These are phyloP conservation scores for Thermoascus crustaceus DNA, from an alignment of 2,329 filamentous ascomycete genomes.

Conservation along the genomic window DNA sequence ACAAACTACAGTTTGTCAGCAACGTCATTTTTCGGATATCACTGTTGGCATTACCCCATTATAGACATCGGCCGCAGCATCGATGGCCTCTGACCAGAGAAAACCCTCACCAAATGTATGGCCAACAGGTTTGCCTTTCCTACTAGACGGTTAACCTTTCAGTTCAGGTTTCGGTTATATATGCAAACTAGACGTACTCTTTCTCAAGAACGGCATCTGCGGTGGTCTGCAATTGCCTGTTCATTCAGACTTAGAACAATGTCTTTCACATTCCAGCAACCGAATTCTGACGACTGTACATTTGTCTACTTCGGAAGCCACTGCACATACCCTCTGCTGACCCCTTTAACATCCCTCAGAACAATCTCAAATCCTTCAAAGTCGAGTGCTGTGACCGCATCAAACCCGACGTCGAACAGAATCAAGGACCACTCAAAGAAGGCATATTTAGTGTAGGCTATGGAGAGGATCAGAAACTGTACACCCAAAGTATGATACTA, in stretches of 20 bases:
- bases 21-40: constrained; percentile 9
- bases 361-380: constrained; percentile 83
- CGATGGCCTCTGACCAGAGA: constrained; percentile 64
- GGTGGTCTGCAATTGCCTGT: constrained; percentile 44
- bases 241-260: constrained; percentile 27
- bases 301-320: constrained; percentile 83
- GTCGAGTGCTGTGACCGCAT: constrained; percentile 87
- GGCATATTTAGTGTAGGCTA: constrained; percentile 93
- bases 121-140: constrained; percentile 66
- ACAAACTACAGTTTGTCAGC: constrained; percentile 56
- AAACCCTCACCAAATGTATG: constrained; percentile 65
- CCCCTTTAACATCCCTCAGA: constrained; percentile 78
- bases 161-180: constrained; percentile 16
- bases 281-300: constrained; percentile 39
- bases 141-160: constrained; percentile 32
- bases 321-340: constrained; percentile 96
- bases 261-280: constrained; percentile 31
- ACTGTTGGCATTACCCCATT: constrained; percentile 59
- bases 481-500: not conserved
- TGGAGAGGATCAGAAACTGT: constrained; percentile 1
- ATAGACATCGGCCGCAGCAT: constrained; percentile 82
- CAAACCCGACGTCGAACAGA: constrained; percentile 90
- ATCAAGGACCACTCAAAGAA: constrained; percentile 98
- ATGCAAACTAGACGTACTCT: constrained; percentile 51
- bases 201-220: constrained; percentile 54